These are phyloP conservation scores for Talaromyces sp. DNA, from an alignment of 2,329 filamentous ascomycete genomes.

Conservation along the genomic window DNA sequence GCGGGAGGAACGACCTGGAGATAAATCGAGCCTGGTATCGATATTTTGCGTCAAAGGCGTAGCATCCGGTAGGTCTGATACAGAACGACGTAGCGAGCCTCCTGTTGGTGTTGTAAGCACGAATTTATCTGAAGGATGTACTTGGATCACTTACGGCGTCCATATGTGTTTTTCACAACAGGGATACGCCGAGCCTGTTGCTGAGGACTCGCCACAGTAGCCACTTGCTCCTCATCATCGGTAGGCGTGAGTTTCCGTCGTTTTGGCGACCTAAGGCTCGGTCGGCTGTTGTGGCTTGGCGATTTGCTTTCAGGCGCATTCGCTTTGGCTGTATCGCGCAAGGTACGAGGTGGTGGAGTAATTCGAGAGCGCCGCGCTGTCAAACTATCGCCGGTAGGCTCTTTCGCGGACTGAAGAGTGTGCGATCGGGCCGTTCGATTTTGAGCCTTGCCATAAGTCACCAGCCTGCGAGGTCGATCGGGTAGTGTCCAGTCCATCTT, in stretches of 20 bases:
- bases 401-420: background rate
- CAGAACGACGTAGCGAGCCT: constrained; percentile 2
- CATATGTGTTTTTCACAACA: constrained; percentile 2
- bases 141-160: background rate
- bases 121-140: background rate
- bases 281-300: constrained; percentile 26
- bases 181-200: background rate
- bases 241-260: constrained; percentile 20
- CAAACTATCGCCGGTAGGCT: constrained; percentile 5
- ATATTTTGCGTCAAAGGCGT: background rate
- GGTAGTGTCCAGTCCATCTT: constrained; percentile 19
- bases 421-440: constrained; percentile 3
- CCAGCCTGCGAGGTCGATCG: constrained; percentile 29
- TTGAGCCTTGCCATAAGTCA: constrained; percentile 37
- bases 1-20: constrained; percentile 5
- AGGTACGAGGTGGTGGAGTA: background rate
- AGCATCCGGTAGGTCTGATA: constrained; percentile 5
- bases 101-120: background rate
- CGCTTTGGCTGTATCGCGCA: background rate
- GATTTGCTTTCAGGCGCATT: constrained; percentile 26
- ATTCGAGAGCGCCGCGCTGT: constrained; percentile 3
- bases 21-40: constrained; percentile 4
- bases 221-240: background rate
- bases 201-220: background rate
- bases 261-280: constrained; percentile 21